Percentiles rank a stretch among this genome's conserved stretches.
These are phyloP conservation scores for Mychonastes homosphaera DNA, from an alignment of 139 green algal species.

Conservation along the genomic window DNA sequence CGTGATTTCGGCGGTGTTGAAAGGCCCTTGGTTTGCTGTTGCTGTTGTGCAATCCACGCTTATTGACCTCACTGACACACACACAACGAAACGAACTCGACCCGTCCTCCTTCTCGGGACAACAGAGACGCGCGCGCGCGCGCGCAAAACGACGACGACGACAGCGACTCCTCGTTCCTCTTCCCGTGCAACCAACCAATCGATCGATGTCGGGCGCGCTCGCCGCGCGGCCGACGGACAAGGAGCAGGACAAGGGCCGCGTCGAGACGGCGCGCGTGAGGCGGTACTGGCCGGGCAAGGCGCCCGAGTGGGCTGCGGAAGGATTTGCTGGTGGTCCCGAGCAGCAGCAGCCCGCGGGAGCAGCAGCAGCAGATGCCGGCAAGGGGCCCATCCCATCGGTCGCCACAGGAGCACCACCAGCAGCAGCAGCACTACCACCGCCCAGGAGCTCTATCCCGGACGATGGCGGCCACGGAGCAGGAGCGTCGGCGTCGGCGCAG, in stretches of 20 bases:
- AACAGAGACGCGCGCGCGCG: too few relatives aligned
- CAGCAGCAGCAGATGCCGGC: constrained; percentile 4
- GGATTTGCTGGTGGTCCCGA: constrained; percentile 6
- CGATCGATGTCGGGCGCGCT: constrained; percentile 43
- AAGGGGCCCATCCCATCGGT: constrained; percentile 1
- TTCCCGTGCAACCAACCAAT: too few relatives aligned
- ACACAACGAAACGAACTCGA: too few relatives aligned
- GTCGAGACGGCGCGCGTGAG: constrained; percentile 61
- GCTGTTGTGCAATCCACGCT: neutral
- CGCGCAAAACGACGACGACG: too few relatives aligned
- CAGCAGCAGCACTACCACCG: too few relatives aligned
- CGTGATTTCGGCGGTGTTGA: neutral
- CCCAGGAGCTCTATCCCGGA: too few relatives aligned
- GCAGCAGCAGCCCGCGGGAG: neutral
- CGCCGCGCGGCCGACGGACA: constrained; percentile 22
- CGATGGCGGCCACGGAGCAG: too few relatives aligned
- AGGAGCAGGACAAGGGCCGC: constrained; percentile 55
- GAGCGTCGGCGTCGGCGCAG: too few relatives aligned
- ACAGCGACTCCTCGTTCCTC: too few relatives aligned
- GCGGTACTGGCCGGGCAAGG: constrained; percentile 77
- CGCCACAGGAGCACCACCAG: too few relatives aligned
- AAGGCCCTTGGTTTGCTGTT: neutral
- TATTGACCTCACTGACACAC: too few relatives aligned
- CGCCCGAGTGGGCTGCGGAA: constrained; percentile 65
- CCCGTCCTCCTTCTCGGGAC: too few relatives aligned